phyloP scores from a whole-genome alignment of 805 yeast genomes.

The Saccharomycopsis sp. region DNA sequence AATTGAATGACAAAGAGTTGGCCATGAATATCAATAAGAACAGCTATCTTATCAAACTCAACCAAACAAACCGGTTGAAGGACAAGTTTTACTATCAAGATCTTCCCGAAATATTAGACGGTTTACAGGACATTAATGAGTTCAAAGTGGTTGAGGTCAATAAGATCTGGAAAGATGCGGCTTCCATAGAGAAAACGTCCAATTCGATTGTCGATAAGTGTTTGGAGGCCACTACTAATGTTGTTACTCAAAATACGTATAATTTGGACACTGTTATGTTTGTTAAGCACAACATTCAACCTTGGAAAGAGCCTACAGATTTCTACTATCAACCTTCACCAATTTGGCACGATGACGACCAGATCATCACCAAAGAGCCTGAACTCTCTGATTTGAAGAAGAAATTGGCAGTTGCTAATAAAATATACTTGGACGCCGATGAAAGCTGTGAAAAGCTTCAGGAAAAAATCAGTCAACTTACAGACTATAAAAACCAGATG shows the following conservation, averaged over 20 bases:
- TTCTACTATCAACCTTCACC: conserved; percentile 81
- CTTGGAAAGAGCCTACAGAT: conserved; percentile 85
- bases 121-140: conserved; percentile 78
- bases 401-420: conserved; percentile 38
- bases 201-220: conserved; percentile 38
- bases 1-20: conserved; percentile 52
- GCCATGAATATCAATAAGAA: conserved; percentile 91
- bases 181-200: conserved; percentile 51
- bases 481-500: conserved; percentile 28
- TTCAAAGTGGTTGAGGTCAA: conserved; percentile 67
- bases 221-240: conserved; percentile 44
- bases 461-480: conserved; percentile 24
- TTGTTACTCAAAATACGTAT: conserved; percentile 66
- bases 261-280: conserved; percentile 81
- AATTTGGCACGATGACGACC: conserved; percentile 96
- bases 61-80: conserved; percentile 81
- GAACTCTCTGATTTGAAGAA: conserved; percentile 53
- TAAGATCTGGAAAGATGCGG: conserved; percentile 56
- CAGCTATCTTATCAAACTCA: conserved; percentile 70
- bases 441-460: conserved; percentile 23
- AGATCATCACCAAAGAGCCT: conserved; percentile 51
- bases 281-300: conserved; percentile 70
- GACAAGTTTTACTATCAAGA: conserved; percentile 93
- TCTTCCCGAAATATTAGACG: conserved; percentile 82
- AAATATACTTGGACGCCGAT: conserved; percentile 27